These are phyloP conservation scores for Thuja plicata DNA, from an alignment of 83 land plant species.

Conservation along the genomic window DNA sequence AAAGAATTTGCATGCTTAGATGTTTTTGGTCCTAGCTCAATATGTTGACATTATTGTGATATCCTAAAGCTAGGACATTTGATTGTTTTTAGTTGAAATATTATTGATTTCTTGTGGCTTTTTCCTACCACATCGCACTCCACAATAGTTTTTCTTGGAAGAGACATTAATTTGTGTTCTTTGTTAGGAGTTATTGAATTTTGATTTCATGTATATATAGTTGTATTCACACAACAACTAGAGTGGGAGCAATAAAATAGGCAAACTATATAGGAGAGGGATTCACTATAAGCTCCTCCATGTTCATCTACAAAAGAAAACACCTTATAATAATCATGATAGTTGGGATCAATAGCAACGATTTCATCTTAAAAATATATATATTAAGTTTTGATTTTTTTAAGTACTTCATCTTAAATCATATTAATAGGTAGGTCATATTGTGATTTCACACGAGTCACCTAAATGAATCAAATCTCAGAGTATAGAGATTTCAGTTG, in stretches of 20 bases:
- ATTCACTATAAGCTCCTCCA: conserved; percentile 10
- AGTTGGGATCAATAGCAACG: no score
- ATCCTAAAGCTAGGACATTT: not conserved
- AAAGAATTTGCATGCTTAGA: not conserved
- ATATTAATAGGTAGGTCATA: no score
- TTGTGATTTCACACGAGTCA: no score
- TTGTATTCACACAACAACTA: conserved; percentile 19
- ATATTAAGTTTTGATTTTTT: no score
- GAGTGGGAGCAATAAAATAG: conserved; percentile 88
- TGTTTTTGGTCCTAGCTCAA: conserved; percentile 4
- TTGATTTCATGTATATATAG: no score
- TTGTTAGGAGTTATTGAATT: no score
- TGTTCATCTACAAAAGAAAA: conserved; percentile 53
- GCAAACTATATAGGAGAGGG: conserved; percentile 54
- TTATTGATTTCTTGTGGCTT: conserved; percentile 37
- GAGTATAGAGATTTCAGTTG: no score
- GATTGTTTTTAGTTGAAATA: conserved; percentile 50
- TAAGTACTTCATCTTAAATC: no score
- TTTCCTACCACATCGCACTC: conserved; percentile 83
- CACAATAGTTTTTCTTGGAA: conserved; percentile 84
- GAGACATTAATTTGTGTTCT: not conserved
- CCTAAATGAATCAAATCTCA: no score
- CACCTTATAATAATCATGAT: no score
- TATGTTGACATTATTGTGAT: not conserved
- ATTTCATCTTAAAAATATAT: no score